Evolutionary conservation across 2,329 filamentous ascomycete species (phyloP), one percentile per base, ranked within the genome.

Genomic region (Aspergillus neotritici): DNA sequence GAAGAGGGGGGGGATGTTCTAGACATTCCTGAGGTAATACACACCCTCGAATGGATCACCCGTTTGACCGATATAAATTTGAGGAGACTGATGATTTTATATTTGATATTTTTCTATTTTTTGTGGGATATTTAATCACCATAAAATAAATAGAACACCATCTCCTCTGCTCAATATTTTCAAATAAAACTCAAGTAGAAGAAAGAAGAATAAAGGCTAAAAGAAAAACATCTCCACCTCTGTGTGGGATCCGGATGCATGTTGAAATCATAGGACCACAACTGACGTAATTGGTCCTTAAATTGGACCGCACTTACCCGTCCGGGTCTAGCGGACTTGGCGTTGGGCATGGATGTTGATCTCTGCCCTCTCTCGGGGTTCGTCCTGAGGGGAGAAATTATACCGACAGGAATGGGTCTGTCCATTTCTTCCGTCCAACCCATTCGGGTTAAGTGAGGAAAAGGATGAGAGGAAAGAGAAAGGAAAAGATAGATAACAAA

Each of bases 191-290:
- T 4, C 21, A 4, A 4, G 3, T 6, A 6, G 5, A 30, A 40
- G 17, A 35, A 43, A 13, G 41, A 32, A 40, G 37, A 37, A 40
- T 40, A 40, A 14, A 38, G 28, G 17, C 36, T 16, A 38, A 40
- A 17, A 38, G 14, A 14, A 28, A 14, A 38, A 16, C 30, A 38
- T 28, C 46, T 34, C 47, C 47, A 47, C 48, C 25, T 32, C 32
- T 31, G n/a, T 31, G 35, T 15, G 25, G 43, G 21, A 25, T 25
- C 21, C 7, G 21, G 47, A 52, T 53, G 52, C 50, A 47, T 34
- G 46, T 40, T 54, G 51, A 54, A 47, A 50, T 54, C 51, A 54
- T 54, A 41, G 50, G 45, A 52, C 52, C 44, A 46, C 41, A 43
- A 35, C 46, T 54, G 51, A 53, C 51, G 49, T 51, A 49, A 35